A percentile compares a stretch with the other conserved stretches of the same genome.
Conservation (phyloP, 2,329 filamentous ascomycete species). For the Monilinia fructicola region DNA sequence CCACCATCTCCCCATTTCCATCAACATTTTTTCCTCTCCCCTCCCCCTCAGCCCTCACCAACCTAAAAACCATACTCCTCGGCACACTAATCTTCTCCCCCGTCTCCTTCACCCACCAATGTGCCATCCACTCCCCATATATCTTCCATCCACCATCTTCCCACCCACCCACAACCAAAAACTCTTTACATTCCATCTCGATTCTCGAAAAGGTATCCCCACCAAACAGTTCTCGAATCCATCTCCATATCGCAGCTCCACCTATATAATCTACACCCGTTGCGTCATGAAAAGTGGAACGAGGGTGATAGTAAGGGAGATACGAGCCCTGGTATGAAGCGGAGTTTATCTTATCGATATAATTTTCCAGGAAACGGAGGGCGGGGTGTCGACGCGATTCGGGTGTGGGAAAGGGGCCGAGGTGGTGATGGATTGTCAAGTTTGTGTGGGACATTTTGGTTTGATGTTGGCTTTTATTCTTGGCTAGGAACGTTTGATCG, state of each 20-base stretch:
- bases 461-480: too few relatives aligned
- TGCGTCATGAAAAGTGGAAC: too few relatives aligned
- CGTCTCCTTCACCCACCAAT: constrained; percentile 23
- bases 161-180: not conserved
- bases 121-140: constrained; percentile 23
- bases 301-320: too few relatives aligned
- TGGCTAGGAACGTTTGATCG: too few relatives aligned
- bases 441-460: not conserved
- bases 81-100: constrained; percentile 20
- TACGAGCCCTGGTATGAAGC: too few relatives aligned
- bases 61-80: constrained; percentile 23
- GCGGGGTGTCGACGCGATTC: constrained; percentile 1
- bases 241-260: constrained; percentile 13
- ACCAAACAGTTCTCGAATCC: constrained; percentile 17
- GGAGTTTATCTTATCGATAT: not conserved
- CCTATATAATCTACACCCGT: too few relatives aligned
- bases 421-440: not conserved
- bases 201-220: not conserved
- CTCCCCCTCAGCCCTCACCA: constrained; percentile 24
- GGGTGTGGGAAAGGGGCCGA: constrained; percentile 1
- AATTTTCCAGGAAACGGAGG: constrained; percentile 15
- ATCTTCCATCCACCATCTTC: constrained; percentile 16
- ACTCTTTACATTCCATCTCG: constrained; percentile 14
- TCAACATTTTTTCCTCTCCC: not conserved
- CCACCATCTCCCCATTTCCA: not conserved